Evolutionary conservation across 805 yeast species (phyloP), one percentile per base, ranked within the genome.

Genomic region (Yarrowia sp.): DNA sequence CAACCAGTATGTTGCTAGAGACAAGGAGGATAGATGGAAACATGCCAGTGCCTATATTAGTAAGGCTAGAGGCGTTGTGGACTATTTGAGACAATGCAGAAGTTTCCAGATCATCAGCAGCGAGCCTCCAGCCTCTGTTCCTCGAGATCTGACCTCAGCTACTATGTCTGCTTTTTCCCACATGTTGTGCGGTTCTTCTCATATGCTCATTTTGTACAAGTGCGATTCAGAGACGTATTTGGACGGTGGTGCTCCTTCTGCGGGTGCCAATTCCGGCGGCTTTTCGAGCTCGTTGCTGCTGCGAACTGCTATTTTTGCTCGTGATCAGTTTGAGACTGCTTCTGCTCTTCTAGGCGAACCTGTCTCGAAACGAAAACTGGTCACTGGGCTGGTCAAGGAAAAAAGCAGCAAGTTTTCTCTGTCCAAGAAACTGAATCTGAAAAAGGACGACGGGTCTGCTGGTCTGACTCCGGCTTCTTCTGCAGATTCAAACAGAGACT

Each of bases 281-380:
- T 46, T 52, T 16, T 58, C 64, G 21, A 44, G 66, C 32, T 52
- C 65, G 8, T 67, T 75, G 28, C 70, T 74, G 65, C 58, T 70
- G 16, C 69, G 77, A n/a, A 68, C 73, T 1, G 71, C 77, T 8
- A 72, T 75, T 36, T 72, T 64, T 61, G 74, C 75, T 0, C 66
- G 68, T 24, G 77, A 75, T 21, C 70, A 72, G 67, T 73, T 71
- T 48, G 67, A 71, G 1, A 62, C 73, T 3, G 72, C 76, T 3
- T 35, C 67, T 11, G 71, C 73, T 44, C 51, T 70, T 26, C 65
- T 70, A 10, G 51, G 51, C 11, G 51, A 43, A 10, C 63, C 63
- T 0, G 40, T 30, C 5, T 41, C 63, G 14, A 41, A 43, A 10
- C 19, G 49, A 16, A 58, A 41, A n/a, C 35, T 54, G 46, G 61